Evolutionary conservation across 441 rosid genomes (phyloP).

Genomic region (Melastoma candidum): DNA sequence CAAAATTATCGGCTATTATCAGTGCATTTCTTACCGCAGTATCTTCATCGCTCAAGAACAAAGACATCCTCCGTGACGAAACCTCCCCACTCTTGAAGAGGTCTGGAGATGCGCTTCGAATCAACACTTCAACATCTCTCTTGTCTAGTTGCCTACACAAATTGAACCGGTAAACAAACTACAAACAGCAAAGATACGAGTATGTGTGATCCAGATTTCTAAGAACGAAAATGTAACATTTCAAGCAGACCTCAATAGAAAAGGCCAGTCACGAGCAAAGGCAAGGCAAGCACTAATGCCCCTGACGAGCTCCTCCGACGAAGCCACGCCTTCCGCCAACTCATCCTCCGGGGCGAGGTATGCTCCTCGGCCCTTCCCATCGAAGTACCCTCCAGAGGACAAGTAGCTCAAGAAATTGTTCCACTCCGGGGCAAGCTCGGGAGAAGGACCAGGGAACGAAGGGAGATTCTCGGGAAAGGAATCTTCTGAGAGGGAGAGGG

Average conservation of each 20-base stretch:
- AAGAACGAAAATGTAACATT: no score
- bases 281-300: conserved; percentile 55
- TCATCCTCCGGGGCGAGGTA: conserved; percentile 20
- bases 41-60: conserved; percentile 24
- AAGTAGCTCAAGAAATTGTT: conserved; percentile 33
- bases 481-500: no score
- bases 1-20: conserved; percentile 1
- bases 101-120: conserved; percentile 46
- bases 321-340: conserved; percentile 20
- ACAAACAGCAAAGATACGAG: no score
- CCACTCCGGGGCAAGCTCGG: conserved; percentile 49
- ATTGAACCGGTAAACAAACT: background rate
- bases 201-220: no score
- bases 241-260: conserved; percentile 37
- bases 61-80: conserved; percentile 42
- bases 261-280: conserved; percentile 50
- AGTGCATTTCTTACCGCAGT: conserved; percentile 25
- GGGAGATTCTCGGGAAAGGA: no score
- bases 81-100: conserved; percentile 48
- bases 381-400: conserved; percentile 37
- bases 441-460: background rate
- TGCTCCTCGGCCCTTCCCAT: conserved; percentile 5
- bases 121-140: conserved; percentile 55
- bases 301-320: conserved; percentile 41
- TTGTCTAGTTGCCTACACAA: conserved; percentile 45